Percentiles rank a stretch among this genome's conserved stretches.
Evolutionary conservation across 192 early-diverging fungal species (phyloP).

Genomic region (Neocallimastix lanati): DNA sequence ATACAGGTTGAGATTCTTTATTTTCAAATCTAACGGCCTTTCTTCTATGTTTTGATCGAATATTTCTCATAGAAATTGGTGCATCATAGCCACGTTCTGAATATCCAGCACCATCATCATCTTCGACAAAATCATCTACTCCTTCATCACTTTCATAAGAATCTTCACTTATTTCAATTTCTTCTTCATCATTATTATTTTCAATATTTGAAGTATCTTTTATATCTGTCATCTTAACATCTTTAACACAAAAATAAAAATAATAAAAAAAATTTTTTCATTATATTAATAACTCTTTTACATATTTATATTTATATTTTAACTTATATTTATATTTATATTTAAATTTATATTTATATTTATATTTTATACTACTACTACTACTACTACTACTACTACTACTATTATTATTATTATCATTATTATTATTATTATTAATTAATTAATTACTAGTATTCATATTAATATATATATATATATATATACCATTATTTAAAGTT

Average conservation of each 20-base stretch:
- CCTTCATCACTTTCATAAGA: conserved; percentile 25
- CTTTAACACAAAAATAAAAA: no score
- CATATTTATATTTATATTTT: no score
- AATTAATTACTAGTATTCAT: no score
- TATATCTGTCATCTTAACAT: background rate
- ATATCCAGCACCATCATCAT: conserved; percentile 71
- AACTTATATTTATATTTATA: no score
- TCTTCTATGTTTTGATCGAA: conserved; percentile 5
- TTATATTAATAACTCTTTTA: no score
- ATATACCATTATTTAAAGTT: background rate
- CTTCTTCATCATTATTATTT: conserved; percentile 5
- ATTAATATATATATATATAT: no score
- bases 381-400: conserved; percentile 6
- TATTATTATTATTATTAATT: no score
- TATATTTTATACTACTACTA: background rate
- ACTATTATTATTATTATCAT: conserved; percentile 13
- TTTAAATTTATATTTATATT: no score
- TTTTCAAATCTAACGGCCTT: background rate
- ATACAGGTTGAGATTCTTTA: background rate
- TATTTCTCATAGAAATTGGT: conserved; percentile 2
- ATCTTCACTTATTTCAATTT: conserved; percentile 6
- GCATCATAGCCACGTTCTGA: conserved; percentile 8
- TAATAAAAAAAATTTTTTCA: background rate
- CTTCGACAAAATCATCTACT: conserved; percentile 71
- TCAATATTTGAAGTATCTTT: conserved; percentile 6